Percentiles rank a stretch among this genome's conserved stretches.
Conservation (phyloP, 1,139 yeast species). For the Saccharomyces hybrid region DNA sequence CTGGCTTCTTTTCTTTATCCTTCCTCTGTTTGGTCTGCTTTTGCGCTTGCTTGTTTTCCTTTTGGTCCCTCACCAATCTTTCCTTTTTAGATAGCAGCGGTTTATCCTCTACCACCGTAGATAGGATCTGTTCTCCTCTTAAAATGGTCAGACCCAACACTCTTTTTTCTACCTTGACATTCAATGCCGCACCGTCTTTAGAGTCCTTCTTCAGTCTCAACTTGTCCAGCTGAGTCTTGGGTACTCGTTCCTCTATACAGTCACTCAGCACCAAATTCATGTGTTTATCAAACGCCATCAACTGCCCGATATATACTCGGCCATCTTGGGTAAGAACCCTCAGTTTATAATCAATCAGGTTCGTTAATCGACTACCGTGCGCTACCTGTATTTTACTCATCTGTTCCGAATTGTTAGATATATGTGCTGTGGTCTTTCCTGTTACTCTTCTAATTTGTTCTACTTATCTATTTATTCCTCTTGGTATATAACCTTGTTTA, state of each 20-base stretch:
- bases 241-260: constrained; percentile 72
- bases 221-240: constrained; percentile 48
- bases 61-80: constrained; percentile 24
- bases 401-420: not conserved
- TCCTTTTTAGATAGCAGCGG: constrained; percentile 46
- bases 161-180: constrained; percentile 42
- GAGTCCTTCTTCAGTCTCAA: constrained; percentile 31
- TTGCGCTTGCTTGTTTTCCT: constrained; percentile 20
- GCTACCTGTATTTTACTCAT: constrained; percentile 19
- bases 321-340: constrained; percentile 69
- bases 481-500: not conserved
- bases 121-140: constrained; percentile 85
- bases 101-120: constrained; percentile 72
- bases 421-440: not conserved
- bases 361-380: constrained; percentile 42
- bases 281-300: constrained; percentile 82
- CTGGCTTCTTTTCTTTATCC: constrained; percentile 7
- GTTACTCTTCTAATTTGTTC: not conserved
- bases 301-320: constrained; percentile 67
- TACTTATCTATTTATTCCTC: not conserved
- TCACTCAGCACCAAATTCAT: constrained; percentile 82
- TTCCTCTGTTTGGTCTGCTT: constrained; percentile 21
- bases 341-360: constrained; percentile 65
- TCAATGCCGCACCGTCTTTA: constrained; percentile 12
- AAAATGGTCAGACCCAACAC: constrained; percentile 72